phyloP scores from a whole-genome alignment of 768 basidiomycete genomes.

The Russula dissimulans region DNA sequence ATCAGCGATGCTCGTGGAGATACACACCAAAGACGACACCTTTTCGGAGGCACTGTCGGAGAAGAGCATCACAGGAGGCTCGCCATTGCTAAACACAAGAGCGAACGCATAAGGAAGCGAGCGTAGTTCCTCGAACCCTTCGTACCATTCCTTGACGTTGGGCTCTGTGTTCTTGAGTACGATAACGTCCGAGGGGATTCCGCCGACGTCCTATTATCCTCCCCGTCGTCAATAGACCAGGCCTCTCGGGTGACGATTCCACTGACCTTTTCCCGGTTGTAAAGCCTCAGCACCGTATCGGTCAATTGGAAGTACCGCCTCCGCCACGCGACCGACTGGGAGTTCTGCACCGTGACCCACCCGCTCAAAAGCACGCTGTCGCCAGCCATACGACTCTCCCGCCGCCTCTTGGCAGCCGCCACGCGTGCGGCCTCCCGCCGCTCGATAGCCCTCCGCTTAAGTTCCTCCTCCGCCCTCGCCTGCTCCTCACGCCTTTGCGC shows the following conservation, averaged over 20 bases:
- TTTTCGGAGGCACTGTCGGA: slow-evolving; percentile 15
- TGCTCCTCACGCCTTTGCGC: not conserved
- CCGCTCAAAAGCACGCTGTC: slow-evolving; percentile 10
- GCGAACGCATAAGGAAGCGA: slow-evolving; percentile 17
- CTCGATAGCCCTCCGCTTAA: slow-evolving; percentile 1
- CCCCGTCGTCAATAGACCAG: not conserved
- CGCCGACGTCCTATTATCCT: not conserved
- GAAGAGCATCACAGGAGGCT: slow-evolving; percentile 10
- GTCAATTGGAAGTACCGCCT: slow-evolving; percentile 19
- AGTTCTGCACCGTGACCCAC: slow-evolving; percentile 16
- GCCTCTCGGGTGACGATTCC: not conserved
- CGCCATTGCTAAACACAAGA: slow-evolving; percentile 4
- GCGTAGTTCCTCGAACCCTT: slow-evolving; percentile 18
- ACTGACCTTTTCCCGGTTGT: slow-evolving; percentile 10
- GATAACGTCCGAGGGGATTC: slow-evolving; percentile 7
- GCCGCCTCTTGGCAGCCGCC: slow-evolving; percentile 7
- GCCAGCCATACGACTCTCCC: slow-evolving; percentile 2
- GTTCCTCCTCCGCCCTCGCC: slow-evolving; percentile 7
- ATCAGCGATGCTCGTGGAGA: not conserved
- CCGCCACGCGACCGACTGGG: slow-evolving; percentile 14
- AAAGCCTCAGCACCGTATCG: slow-evolving; percentile 6
- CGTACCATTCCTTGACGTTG: slow-evolving; percentile 13
- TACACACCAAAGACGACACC: not conserved
- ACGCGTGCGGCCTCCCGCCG: slow-evolving; percentile 5
- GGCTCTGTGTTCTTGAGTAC: not conserved